Evolutionary conservation across 352 stramenopile species (phyloP).

Genomic region (Phytophthora pseudosyringae): DNA sequence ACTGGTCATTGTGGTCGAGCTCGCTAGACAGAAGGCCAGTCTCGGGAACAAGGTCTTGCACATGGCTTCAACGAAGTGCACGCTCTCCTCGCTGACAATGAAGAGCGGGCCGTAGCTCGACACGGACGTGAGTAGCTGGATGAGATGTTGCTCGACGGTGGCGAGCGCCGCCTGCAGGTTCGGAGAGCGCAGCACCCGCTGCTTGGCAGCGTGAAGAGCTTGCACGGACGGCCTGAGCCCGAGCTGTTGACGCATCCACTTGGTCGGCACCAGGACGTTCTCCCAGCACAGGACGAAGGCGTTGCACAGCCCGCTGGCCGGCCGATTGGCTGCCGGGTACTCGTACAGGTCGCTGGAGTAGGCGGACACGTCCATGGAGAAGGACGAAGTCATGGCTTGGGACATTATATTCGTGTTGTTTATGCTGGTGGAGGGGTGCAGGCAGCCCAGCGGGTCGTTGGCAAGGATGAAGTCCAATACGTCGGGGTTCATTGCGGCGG

Average conservation of each 20-base stretch:
- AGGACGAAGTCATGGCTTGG: constrained; percentile 61
- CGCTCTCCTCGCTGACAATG: constrained; percentile 71
- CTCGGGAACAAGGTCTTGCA: constrained; percentile 71
- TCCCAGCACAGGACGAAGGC: constrained; percentile 75
- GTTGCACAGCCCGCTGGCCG: constrained; percentile 42
- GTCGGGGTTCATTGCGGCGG: constrained; percentile 35
- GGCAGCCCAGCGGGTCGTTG: constrained; percentile 7
- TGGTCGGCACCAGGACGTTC: constrained; percentile 64
- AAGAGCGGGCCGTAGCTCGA: constrained; percentile 61
- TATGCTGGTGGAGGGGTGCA: background rate
- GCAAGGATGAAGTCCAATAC: constrained; percentile 40
- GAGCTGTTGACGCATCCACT: constrained; percentile 68
- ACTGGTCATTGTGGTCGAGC: constrained; percentile 53
- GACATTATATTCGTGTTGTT: constrained; percentile 43
- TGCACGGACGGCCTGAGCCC: constrained; percentile 47
- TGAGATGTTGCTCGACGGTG: constrained; percentile 60
- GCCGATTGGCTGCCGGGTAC: constrained; percentile 44
- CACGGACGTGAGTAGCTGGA: constrained; percentile 58
- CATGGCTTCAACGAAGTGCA: constrained; percentile 64
- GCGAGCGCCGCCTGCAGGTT: constrained; percentile 59
- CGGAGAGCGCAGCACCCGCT: constrained; percentile 48
- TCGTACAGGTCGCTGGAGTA: constrained; percentile 68
- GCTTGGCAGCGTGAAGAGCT: constrained; percentile 56
- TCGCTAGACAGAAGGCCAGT: constrained; percentile 64
- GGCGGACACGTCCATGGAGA: constrained; percentile 64